A percentile compares a stretch with the other conserved stretches of the same genome.
Evolutionary conservation across 352 stramenopile genomes (phyloP).

Genomic region (Phytophthora tentaculata): DNA sequence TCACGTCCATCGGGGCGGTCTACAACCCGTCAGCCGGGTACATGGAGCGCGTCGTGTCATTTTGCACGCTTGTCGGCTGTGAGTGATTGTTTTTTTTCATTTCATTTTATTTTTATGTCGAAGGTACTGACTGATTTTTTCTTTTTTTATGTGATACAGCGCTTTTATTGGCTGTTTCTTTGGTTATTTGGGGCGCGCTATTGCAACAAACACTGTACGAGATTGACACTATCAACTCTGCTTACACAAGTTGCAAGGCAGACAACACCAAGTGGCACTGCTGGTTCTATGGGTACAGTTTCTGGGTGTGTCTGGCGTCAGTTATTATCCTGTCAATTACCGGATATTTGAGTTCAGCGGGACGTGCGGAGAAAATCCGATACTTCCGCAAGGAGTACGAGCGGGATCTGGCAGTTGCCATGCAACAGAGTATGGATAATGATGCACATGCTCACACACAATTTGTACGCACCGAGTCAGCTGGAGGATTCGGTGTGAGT

Average conservation of each 20-base stretch:
- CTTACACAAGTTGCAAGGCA: conserved; percentile 77
- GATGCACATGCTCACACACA: conserved; percentile 52
- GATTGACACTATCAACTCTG: conserved; percentile 80
- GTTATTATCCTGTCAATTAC: conserved; percentile 83
- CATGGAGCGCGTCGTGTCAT: conserved; percentile 78
- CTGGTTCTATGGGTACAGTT: conserved; percentile 90
- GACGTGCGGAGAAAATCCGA: conserved; percentile 83
- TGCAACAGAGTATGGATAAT: conserved; percentile 66
- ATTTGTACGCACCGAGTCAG: conserved; percentile 56
- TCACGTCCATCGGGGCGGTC: conserved; percentile 73
- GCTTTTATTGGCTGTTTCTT: conserved; percentile 67
- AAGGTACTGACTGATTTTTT: conserved; percentile 4
- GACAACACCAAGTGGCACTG: conserved; percentile 75
- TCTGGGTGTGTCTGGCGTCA: conserved; percentile 84
- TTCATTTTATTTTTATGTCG: conserved; percentile 11
- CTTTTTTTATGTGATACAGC: conserved; percentile 42
- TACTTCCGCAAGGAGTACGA: conserved; percentile 89
- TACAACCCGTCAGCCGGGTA: conserved; percentile 80
- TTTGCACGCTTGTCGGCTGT: conserved; percentile 84
- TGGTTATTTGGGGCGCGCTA: conserved; percentile 82
- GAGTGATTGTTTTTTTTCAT: conserved; percentile 36
- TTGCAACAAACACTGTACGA: conserved; percentile 83
- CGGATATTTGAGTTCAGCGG: conserved; percentile 80
- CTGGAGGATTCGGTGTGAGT: conserved; percentile 37
- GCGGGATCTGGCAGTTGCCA: conserved; percentile 70